A percentile compares a stretch with the other conserved stretches of the same genome.
phyloP scores from a whole-genome alignment of 768 basidiomycete species.

The Favolaschia claudopus region DNA sequence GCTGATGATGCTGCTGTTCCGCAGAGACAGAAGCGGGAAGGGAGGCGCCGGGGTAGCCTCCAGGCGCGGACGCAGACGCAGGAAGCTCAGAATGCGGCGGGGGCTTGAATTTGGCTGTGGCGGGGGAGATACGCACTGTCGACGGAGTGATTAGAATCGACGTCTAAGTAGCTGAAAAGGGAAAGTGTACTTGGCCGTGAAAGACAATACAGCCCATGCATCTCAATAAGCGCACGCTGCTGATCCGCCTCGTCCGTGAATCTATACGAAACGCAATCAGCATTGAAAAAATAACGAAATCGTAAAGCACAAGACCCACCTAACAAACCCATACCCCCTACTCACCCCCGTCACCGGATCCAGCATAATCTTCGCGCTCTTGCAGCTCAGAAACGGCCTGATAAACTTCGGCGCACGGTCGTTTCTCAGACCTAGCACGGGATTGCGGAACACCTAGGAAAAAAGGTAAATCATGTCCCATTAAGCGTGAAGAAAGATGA shows the following conservation, averaged over 20 bases:
- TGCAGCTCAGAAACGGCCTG: conserved; percentile 88
- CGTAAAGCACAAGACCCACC: conserved; percentile 56
- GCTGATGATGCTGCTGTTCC: conserved; percentile 35
- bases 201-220: conserved; percentile 90
- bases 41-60: not conserved
- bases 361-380: conserved; percentile 95
- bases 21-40: not conserved
- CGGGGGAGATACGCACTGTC: conserved; percentile 89
- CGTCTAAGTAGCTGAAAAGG: conserved; percentile 4
- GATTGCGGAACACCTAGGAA: conserved; percentile 75
- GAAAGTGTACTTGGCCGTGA: conserved; percentile 80
- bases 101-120: conserved; percentile 86
- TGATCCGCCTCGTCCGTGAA: conserved; percentile 91
- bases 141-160: conserved; percentile 30
- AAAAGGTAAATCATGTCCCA: not conserved
- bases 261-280: conserved; percentile 46
- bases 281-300: conserved; percentile 10
- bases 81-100: conserved; percentile 48
- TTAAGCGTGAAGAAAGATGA: not conserved
- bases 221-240: conserved; percentile 88
- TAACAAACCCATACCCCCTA: conserved; percentile 91
- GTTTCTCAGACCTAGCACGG: conserved; percentile 83
- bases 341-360: conserved; percentile 90
- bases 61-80: conserved; percentile 5
- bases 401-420: conserved; percentile 91